A percentile compares a stretch with the other conserved stretches of the same genome.
These are phyloP conservation scores for Pythium periplocum DNA, from an alignment of 352 stramenopile genomes.

Conservation along the genomic window DNA sequence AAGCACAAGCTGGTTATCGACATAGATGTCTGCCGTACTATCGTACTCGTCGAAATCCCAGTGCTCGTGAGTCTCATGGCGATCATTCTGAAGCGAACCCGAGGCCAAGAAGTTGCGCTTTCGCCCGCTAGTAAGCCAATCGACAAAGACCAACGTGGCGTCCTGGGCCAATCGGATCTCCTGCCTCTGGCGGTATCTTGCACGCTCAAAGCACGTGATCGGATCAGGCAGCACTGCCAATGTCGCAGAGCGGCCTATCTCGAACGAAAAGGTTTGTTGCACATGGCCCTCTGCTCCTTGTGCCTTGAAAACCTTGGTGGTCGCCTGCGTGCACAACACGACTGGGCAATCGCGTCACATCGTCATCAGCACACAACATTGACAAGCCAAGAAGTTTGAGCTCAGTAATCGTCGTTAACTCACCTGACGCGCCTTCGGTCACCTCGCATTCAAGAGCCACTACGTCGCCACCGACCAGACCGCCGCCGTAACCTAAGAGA, in stretches of 20 bases:
- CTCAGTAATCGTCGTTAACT: not conserved
- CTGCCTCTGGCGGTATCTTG: conserved; percentile 68
- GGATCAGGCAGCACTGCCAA: conserved; percentile 74
- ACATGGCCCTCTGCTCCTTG: conserved; percentile 36
- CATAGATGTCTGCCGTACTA: conserved; percentile 50
- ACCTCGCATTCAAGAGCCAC: conserved; percentile 60
- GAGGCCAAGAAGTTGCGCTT: conserved; percentile 76
- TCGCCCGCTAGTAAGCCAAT: conserved; percentile 83
- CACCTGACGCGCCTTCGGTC: conserved; percentile 40
- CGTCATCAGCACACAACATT: too few species aligned
- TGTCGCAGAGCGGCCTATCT: conserved; percentile 44
- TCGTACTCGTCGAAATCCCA: conserved; percentile 81
- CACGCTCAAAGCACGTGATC: conserved; percentile 73
- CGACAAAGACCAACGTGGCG: conserved; percentile 70
- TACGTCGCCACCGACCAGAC: conserved; percentile 70
- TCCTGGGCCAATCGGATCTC: conserved; percentile 39
- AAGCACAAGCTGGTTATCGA: conserved; percentile 44
- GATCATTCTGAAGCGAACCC: conserved; percentile 46
- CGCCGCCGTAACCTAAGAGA: conserved; percentile 78
- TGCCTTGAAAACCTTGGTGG: conserved; percentile 86
- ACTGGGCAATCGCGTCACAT: conserved; percentile 19
- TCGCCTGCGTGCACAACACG: conserved; percentile 74
- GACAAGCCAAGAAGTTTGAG: too few species aligned
- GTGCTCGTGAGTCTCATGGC: conserved; percentile 65
- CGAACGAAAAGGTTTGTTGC: conserved; percentile 48